These are phyloP conservation scores for Bocquillonia castaneifolia DNA, from an alignment of 441 rosid genomes.

Conservation along the genomic window DNA sequence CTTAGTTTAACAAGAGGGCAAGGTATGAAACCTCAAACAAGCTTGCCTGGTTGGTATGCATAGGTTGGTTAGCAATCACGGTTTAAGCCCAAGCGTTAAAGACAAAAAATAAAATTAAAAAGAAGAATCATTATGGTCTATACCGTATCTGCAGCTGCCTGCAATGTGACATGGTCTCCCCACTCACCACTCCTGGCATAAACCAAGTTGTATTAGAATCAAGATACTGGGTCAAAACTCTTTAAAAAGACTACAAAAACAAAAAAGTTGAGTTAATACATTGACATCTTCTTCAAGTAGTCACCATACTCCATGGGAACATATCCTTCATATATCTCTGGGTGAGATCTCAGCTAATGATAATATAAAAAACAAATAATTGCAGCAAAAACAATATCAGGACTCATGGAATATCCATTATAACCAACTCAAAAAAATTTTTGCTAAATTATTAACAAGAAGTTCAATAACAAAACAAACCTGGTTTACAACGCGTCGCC, in stretches of 20 bases:
- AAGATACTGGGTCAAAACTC: conserved; percentile 1
- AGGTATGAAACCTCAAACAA: not conserved
- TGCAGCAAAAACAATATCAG: conserved; percentile 13
- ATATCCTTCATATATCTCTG: conserved; percentile 64
- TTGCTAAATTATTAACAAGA: not conserved
- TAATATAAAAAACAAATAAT: conserved; percentile 24
- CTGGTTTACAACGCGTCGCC: conserved; percentile 66
- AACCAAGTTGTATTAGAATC: conserved; percentile 10
- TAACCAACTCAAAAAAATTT: not conserved
- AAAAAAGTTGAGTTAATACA: conserved; percentile 28
- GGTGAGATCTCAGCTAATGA: conserved; percentile 55
- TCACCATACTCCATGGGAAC: conserved; percentile 74
- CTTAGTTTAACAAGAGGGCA: not conserved
- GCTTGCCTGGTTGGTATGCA: too few species aligned
- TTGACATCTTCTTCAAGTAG: conserved; percentile 66
- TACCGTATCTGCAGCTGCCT: conserved; percentile 95
- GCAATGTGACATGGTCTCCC: conserved; percentile 95
- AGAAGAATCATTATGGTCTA: not conserved
- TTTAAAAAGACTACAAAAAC: not conserved
- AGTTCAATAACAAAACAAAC: conserved; percentile 35
- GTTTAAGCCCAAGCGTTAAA: not conserved
- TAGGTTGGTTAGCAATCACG: not conserved
- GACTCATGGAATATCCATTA: not conserved
- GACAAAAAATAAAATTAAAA: not conserved
- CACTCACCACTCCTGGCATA: conserved; percentile 68